Percentiles rank a stretch among this genome's conserved stretches.
Evolutionary conservation across 345 rosid genomes (phyloP).

Genomic region (Toxicodendron radicans): DNA sequence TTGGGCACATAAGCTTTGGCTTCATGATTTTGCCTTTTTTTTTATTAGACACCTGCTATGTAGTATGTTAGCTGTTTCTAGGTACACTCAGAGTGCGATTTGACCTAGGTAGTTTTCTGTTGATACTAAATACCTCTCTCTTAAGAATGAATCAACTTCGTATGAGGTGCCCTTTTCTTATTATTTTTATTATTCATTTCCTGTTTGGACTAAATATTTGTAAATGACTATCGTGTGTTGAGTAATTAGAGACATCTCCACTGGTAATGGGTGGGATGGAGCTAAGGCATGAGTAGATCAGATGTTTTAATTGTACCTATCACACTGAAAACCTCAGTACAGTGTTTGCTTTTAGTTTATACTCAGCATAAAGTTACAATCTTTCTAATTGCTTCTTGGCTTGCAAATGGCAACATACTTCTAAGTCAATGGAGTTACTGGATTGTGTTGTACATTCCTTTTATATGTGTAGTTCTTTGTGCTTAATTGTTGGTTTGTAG

Average conservation of each 20-base stretch:
- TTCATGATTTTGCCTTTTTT: not conserved
- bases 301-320: not conserved
- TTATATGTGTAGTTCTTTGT: too few relatives aligned
- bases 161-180: not conserved
- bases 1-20: slow-evolving; percentile 3
- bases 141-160: not conserved
- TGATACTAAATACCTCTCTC: not conserved
- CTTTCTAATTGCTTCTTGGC: not conserved
- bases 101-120: not conserved
- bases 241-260: not conserved
- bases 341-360: not conserved
- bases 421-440: not conserved
- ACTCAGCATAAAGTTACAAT: not conserved
- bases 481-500: too few relatives aligned
- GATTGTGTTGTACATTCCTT: not conserved
- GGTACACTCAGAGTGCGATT: not conserved
- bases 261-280: not conserved
- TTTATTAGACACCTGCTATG: not conserved
- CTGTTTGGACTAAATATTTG: not conserved
- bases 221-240: not conserved
- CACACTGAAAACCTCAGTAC: not conserved
- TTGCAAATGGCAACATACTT: not conserved
- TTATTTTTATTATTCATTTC: not conserved
- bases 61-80: not conserved
- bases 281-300: not conserved